Percentiles rank a stretch among this genome's conserved stretches.
Conservation (phyloP, 1,284 basidiomycete species). For the Trametes sp. region DNA sequence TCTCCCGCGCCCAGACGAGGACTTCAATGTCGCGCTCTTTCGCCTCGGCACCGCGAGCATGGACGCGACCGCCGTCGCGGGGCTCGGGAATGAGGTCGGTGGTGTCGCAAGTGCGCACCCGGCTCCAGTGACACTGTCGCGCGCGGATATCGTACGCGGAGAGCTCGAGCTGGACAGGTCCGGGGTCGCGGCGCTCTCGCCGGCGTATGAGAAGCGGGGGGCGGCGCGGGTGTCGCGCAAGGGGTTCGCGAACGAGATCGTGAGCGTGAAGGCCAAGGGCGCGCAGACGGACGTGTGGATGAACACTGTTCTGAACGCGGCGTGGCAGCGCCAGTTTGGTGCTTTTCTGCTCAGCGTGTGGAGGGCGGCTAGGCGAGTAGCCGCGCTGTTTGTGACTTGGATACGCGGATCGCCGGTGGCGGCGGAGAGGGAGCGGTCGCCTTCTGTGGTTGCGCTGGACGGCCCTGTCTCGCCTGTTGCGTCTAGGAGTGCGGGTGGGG, state of each 20-base stretch:
- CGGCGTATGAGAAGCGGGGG: conserved; percentile 36
- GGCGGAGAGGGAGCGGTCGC: conserved; percentile 18
- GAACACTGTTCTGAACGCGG: conserved; percentile 43
- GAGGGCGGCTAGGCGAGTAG: conserved; percentile 49
- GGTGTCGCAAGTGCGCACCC: conserved; percentile 49
- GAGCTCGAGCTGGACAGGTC: conserved; percentile 53
- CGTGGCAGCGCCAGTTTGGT: conserved; percentile 56
- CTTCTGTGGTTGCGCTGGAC: not conserved
- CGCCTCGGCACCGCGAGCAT: conserved; percentile 76
- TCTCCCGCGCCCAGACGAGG: conserved; percentile 67
- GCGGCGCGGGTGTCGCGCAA: conserved; percentile 31
- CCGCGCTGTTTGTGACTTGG: conserved; percentile 38
- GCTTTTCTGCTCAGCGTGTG: conserved; percentile 46
- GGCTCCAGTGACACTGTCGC: conserved; percentile 32
- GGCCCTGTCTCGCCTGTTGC: not conserved
- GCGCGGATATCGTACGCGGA: conserved; percentile 37
- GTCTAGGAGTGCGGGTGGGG: conserved; percentile 35
- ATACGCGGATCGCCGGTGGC: conserved; percentile 29
- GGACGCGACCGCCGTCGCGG: conserved; percentile 73
- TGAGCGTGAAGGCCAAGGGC: conserved; percentile 44
- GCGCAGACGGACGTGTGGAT: conserved; percentile 50
- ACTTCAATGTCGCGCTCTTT: conserved; percentile 73
- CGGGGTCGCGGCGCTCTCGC: conserved; percentile 49
- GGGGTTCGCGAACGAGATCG: conserved; percentile 49
- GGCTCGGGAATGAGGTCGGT: conserved; percentile 77